Evolutionary conservation across 768 basidiomycete species (phyloP).

Genomic region (Serpula lacrymans): DNA sequence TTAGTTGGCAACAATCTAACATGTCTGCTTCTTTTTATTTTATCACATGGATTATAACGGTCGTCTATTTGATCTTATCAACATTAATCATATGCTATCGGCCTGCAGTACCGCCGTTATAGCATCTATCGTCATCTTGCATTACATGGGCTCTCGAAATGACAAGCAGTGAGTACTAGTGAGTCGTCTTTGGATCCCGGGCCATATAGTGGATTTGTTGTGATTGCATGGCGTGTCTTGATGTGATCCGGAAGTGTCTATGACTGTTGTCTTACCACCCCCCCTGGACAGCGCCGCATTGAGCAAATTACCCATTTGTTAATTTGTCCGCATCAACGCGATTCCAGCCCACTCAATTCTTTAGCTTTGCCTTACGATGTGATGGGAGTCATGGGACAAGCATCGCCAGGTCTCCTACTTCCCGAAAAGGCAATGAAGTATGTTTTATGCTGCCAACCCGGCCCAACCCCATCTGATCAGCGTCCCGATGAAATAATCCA

Average conservation of each 20-base stretch:
- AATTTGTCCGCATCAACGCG: background rate
- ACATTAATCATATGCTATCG: background rate
- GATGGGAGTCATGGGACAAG: background rate
- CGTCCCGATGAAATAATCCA: background rate
- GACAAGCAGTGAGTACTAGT: too few species aligned
- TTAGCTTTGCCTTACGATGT: background rate
- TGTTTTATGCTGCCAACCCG: background rate
- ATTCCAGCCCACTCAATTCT: background rate
- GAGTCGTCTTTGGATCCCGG: too few species aligned
- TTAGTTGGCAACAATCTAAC: too few species aligned
- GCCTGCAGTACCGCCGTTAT: background rate
- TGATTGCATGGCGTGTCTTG: too few species aligned
- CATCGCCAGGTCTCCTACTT: background rate
- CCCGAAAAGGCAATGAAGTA: conserved; percentile 1
- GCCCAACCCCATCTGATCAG: background rate
- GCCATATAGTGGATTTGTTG: too few species aligned
- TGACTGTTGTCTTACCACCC: background rate
- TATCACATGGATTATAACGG: background rate
- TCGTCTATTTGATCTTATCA: background rate
- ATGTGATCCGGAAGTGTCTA: background rate
- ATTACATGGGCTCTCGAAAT: too few species aligned
- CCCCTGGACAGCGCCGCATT: background rate
- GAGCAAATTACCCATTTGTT: background rate
- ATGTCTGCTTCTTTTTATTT: background rate
- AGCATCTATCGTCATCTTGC: background rate